Evolutionary conservation across 1,139 yeast genomes (phyloP).

Genomic region (Meyerozyma sp.): DNA sequence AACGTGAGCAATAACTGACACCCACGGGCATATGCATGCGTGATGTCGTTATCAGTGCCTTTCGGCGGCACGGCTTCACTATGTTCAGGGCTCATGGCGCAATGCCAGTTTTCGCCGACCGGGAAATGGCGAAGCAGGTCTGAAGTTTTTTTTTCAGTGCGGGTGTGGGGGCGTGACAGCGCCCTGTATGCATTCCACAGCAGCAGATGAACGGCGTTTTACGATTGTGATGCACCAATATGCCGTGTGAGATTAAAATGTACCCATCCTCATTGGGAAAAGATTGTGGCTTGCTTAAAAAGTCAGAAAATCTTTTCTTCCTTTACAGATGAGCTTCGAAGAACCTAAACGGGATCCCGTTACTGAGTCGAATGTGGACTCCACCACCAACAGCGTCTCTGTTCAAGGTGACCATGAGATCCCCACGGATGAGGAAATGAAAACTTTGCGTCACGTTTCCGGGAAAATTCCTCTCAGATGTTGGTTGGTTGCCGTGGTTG

Average conservation of each 20-base stretch:
- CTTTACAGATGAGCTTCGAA: not conserved
- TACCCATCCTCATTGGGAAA: not conserved
- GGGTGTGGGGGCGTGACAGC: not conserved
- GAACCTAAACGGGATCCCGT: not conserved
- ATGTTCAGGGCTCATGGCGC: no score
- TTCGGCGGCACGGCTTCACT: no score
- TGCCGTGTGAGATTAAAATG: not conserved
- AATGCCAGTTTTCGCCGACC: not conserved
- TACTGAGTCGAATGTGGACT: not conserved
- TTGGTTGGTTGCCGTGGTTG: slow-evolving; percentile 74
- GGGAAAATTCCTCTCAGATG: slow-evolving; percentile 39
- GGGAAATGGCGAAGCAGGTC: not conserved
- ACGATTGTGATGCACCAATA: not conserved
- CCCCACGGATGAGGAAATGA: slow-evolving; percentile 37
- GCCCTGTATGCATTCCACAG: not conserved
- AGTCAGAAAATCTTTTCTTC: not conserved
- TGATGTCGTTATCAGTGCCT: no score
- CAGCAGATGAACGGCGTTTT: not conserved
- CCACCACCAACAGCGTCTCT: not conserved
- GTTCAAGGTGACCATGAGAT: slow-evolving; percentile 13
- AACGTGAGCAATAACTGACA: no score
- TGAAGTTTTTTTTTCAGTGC: not conserved
- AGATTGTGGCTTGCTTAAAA: not conserved
- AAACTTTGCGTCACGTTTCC: slow-evolving; percentile 36
- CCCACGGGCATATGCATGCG: no score